These are phyloP conservation scores for Camelina neglecta DNA, from an alignment of 345 rosid genomes.

Conservation along the genomic window DNA sequence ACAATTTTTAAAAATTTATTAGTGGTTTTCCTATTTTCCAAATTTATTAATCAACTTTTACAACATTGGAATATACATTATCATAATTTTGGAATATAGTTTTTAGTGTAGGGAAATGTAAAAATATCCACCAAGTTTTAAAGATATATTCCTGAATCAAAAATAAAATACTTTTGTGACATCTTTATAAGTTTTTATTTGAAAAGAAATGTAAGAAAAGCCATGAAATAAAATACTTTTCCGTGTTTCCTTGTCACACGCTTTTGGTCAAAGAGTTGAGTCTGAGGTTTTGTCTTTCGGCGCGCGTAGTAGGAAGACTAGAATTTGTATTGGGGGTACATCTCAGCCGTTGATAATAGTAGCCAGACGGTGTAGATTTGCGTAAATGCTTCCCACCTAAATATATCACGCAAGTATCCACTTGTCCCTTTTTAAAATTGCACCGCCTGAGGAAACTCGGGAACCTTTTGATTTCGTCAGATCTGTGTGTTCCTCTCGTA, in stretches of 20 bases:
- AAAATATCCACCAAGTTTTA: neutral
- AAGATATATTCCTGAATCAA: neutral
- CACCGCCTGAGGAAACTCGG: constrained; percentile 8
- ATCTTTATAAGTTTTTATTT: neutral
- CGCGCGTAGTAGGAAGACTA: constrained; percentile 1
- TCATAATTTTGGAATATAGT: no score
- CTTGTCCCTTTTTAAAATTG: neutral
- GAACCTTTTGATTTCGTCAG: neutral
- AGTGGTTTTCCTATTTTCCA: no score
- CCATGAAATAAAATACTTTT: neutral
- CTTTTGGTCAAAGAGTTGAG: constrained; percentile 14
- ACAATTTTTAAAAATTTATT: no score
- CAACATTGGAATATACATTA: neutral
- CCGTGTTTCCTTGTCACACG: neutral
- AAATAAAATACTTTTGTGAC: neutral
- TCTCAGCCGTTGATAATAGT: neutral
- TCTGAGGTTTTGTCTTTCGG: constrained; percentile 2
- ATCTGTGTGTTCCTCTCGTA: neutral
- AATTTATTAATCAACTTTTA: neutral
- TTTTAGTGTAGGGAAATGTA: neutral
- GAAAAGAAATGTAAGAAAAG: neutral
- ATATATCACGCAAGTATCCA: neutral
- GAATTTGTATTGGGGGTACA: neutral
- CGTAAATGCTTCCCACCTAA: neutral
- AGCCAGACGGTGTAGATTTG: constrained; percentile 1